Conservation (phyloP, 805 yeast genomes). For the Phaffomyces antillensis region DNA sequence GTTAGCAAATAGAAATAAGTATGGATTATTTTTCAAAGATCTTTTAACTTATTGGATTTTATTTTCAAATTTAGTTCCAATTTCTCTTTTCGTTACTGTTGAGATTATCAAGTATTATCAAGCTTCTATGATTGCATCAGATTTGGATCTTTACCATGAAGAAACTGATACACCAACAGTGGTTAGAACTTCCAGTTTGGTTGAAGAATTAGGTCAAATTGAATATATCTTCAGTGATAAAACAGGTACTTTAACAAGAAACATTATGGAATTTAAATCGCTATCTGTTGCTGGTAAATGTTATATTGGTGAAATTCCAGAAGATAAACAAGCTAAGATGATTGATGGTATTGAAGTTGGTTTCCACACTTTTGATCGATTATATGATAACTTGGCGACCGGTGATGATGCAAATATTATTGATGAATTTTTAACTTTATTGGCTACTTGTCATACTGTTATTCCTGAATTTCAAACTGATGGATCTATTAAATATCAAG, state of each 20-base stretch:
- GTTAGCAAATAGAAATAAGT: slow-evolving; percentile 61
- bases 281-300: slow-evolving; percentile 91
- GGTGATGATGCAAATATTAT: slow-evolving; percentile 42
- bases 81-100: slow-evolving; percentile 91
- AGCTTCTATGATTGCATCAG: slow-evolving; percentile 89
- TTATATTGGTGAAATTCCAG: slow-evolving; percentile 85
- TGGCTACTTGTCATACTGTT: slow-evolving; percentile 95
- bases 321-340: slow-evolving; percentile 67
- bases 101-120: slow-evolving; percentile 94
- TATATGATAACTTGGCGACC: slow-evolving; percentile 43
- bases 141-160: slow-evolving; percentile 85
- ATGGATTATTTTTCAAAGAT: slow-evolving; percentile 73
- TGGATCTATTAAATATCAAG: slow-evolving; percentile 83
- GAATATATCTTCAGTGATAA: slow-evolving; percentile 95
- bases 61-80: slow-evolving; percentile 95
- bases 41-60: slow-evolving; percentile 92
- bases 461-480: slow-evolving; percentile 75
- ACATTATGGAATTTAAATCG: slow-evolving; percentile 93
- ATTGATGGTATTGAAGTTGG: slow-evolving; percentile 82
- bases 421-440: slow-evolving; percentile 70
- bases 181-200: slow-evolving; percentile 90
- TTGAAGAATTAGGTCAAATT: slow-evolving; percentile 95
- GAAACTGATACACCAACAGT: slow-evolving; percentile 90
- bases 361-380: slow-evolving; percentile 59
- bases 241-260: slow-evolving; percentile 94